These are phyloP conservation scores for Geotrichum reessii DNA, from an alignment of 1,139 yeast genomes.

Conservation along the genomic window DNA sequence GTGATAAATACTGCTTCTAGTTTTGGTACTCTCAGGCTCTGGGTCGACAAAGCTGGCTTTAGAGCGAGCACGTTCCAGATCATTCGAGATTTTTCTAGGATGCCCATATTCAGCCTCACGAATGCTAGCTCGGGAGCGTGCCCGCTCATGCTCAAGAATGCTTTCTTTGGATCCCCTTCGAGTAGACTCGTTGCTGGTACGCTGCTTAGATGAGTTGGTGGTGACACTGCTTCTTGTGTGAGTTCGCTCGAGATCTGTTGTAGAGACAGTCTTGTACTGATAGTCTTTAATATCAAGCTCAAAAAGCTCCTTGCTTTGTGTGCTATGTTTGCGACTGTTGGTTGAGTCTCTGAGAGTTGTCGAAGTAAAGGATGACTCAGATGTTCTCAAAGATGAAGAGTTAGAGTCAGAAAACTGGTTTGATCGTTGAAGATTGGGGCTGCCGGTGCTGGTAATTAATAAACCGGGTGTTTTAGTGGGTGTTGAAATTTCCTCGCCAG, in stretches of 20 bases:
- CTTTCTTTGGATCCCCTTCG: neutral
- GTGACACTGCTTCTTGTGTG: neutral
- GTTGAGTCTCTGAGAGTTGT: conserved; percentile 33
- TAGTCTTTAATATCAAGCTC: neutral
- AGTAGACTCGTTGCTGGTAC: neutral
- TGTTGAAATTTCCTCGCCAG: neutral
- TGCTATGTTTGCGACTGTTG: conserved; percentile 18
- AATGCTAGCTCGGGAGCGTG: neutral
- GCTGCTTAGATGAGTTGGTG: neutral
- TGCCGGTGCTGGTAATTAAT: neutral
- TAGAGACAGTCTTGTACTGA: neutral
- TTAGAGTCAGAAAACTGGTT: conserved; percentile 7
- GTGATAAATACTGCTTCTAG: neutral
- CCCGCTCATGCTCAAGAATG: neutral
- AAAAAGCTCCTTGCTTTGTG: conserved; percentile 1
- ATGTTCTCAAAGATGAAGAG: conserved; percentile 24
- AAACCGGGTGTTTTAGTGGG: neutral
- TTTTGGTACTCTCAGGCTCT: neutral
- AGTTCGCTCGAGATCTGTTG: neutral
- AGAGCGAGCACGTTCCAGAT: neutral
- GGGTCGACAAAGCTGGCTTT: neutral
- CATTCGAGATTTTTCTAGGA: neutral
- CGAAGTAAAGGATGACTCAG: conserved; percentile 34
- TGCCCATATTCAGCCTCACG: neutral
- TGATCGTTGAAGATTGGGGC: neutral